Conservation (phyloP, 2,329 filamentous ascomycete genomes). For the Aspergillus ruber region DNA sequence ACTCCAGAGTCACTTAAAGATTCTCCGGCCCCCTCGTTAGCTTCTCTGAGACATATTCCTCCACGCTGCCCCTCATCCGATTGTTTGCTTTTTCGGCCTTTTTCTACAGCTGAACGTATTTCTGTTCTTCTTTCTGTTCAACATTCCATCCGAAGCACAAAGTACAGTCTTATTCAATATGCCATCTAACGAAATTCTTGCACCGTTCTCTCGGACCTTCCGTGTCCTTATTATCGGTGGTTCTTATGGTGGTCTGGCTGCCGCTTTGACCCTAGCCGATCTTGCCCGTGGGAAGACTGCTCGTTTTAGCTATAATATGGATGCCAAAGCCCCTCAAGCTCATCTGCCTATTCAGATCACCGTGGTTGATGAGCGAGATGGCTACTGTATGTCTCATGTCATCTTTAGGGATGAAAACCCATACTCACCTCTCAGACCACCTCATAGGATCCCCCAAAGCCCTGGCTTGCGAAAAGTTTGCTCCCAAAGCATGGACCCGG, state of each 20-base stretch:
- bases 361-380: conserved; percentile 72
- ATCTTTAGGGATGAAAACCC: neutral
- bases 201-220: conserved; percentile 23
- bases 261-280: conserved; percentile 61
- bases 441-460: conserved; percentile 69
- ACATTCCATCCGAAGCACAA: neutral
- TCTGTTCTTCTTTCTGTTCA: neutral
- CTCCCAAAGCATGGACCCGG: conserved; percentile 63
- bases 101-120: neutral
- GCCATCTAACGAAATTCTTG: conserved; percentile 22
- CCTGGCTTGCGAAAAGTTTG: conserved; percentile 57
- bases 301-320: conserved; percentile 34
- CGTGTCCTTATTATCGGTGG: conserved; percentile 63
- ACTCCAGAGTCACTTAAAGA: no score
- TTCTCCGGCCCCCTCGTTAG: no score
- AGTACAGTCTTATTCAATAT: conserved; percentile 8
- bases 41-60: neutral
- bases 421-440: conserved; percentile 50
- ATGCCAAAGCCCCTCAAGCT: conserved; percentile 21
- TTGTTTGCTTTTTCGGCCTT: neutral
- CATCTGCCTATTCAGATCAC: conserved; percentile 61
- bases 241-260: conserved; percentile 65
- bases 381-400: conserved; percentile 56
- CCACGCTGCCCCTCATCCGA: neutral
- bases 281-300: conserved; percentile 51